Conservation (phyloP, 768 basidiomycete species). For the Piloderma croceum region DNA sequence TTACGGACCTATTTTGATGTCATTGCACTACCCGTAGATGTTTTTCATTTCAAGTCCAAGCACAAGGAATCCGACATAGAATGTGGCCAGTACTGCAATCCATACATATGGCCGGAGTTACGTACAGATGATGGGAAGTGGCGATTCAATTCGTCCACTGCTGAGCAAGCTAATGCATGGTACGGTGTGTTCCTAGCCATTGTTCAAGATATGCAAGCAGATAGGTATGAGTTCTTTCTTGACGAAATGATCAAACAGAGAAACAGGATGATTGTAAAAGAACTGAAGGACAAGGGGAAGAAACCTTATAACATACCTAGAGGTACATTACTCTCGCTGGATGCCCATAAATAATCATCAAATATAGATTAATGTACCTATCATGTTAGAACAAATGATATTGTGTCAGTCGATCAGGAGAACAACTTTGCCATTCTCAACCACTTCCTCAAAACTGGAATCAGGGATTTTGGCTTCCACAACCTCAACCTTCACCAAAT, state of each 20-base stretch:
- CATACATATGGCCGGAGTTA: conserved; percentile 24
- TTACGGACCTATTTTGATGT: conserved; percentile 13
- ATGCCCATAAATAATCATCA: background rate
- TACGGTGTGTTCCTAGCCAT: conserved; percentile 26
- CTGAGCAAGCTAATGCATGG: conserved; percentile 35
- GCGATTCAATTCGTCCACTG: conserved; percentile 36
- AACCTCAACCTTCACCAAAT: background rate
- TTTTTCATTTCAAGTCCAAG: conserved; percentile 34
- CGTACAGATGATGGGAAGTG: conserved; percentile 19
- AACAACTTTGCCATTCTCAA: background rate
- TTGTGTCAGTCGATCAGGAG: background rate
- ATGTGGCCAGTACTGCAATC: conserved; percentile 28
- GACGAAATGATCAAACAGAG: conserved; percentile 24
- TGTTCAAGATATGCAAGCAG: conserved; percentile 19
- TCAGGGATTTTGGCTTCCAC: background rate
- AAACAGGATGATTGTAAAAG: conserved; percentile 10
- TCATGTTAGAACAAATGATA: background rate
- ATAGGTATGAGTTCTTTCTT: conserved; percentile 24
- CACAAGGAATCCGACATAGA: conserved; percentile 23
- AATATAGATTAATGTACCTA: background rate
- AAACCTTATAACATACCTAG: conserved; percentile 5
- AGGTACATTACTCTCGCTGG: background rate
- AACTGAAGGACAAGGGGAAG: conserved; percentile 1
- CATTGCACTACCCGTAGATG: conserved; percentile 24
- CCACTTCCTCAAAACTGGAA: background rate